Conservation (phyloP, 2,329 filamentous ascomycete genomes). For the Rhexocercosporidium sp. region DNA sequence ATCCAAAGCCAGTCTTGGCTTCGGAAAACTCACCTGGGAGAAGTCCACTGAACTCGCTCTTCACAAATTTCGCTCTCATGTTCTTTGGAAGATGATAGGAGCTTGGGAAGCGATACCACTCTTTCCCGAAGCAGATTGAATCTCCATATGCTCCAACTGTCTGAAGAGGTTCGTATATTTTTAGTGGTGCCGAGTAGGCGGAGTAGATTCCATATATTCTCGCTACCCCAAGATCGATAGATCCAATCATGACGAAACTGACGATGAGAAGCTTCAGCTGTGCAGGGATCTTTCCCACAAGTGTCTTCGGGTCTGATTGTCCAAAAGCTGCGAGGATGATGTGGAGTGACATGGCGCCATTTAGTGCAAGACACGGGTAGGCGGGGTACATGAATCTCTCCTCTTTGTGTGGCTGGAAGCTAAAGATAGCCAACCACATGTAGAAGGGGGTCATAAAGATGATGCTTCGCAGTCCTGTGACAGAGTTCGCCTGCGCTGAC, state of each 20-base stretch:
- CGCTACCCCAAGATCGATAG: conserved; percentile 69
- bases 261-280: conserved; percentile 74
- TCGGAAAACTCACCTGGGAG: conserved; percentile 90
- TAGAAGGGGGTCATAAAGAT: conserved; percentile 88
- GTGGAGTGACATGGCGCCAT: conserved; percentile 84
- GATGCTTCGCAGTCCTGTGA: conserved; percentile 75
- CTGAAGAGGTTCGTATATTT: conserved; percentile 70
- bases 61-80: conserved; percentile 87
- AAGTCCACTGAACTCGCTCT: conserved; percentile 86
- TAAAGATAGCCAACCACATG: conserved; percentile 92
- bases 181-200: conserved; percentile 82
- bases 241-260: conserved; percentile 63
- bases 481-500: conserved; percentile 62
- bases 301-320: conserved; percentile 66
- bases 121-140: conserved; percentile 87
- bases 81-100: conserved; percentile 88
- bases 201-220: conserved; percentile 79
- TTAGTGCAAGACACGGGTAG: conserved; percentile 89
- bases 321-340: conserved; percentile 79
- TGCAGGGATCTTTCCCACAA: conserved; percentile 75
- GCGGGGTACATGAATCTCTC: conserved; percentile 98
- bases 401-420: conserved; percentile 92
- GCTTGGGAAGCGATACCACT: conserved; percentile 97
- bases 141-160: conserved; percentile 64
- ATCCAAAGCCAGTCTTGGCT: conserved; percentile 66